Conservation (phyloP, 2,329 filamentous ascomycete species). For the Calonectria pauciramosa region DNA sequence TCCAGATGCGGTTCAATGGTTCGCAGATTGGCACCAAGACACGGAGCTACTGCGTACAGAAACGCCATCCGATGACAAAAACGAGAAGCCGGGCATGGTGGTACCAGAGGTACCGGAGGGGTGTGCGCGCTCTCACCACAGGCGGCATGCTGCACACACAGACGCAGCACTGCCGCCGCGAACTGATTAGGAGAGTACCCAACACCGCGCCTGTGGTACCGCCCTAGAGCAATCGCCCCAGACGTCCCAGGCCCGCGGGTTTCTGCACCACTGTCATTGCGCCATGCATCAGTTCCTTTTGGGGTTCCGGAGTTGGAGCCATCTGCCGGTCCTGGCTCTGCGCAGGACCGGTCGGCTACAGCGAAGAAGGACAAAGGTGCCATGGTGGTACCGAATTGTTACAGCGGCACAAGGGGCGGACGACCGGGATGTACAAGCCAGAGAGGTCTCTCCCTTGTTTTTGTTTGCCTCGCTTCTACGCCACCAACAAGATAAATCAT, state of each 20-base stretch:
- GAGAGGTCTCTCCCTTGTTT: neutral
- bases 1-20: constrained; percentile 28
- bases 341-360: neutral
- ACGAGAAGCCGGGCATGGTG: neutral
- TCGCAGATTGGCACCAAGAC: constrained; percentile 8
- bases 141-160: constrained; percentile 1
- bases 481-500: neutral
- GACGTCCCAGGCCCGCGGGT: constrained; percentile 10
- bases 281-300: constrained; percentile 5
- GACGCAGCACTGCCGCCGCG: constrained; percentile 4
- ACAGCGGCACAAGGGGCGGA: constrained; percentile 11
- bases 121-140: constrained; percentile 2
- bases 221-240: constrained; percentile 9
- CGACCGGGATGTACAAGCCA: neutral
- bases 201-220: constrained; percentile 23
- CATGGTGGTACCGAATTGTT: constrained; percentile 24
- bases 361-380: neutral
- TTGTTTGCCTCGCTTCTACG: neutral
- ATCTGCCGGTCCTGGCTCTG: neutral
- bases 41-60: constrained; percentile 4
- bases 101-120: constrained; percentile 6
- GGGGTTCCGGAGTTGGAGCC: constrained; percentile 9
- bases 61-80: neutral
- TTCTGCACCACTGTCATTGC: constrained; percentile 13
- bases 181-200: constrained; percentile 2